These are phyloP conservation scores for Kluyveromyces lactis DNA, from an alignment of 805 yeast species.

Conservation along the genomic window DNA sequence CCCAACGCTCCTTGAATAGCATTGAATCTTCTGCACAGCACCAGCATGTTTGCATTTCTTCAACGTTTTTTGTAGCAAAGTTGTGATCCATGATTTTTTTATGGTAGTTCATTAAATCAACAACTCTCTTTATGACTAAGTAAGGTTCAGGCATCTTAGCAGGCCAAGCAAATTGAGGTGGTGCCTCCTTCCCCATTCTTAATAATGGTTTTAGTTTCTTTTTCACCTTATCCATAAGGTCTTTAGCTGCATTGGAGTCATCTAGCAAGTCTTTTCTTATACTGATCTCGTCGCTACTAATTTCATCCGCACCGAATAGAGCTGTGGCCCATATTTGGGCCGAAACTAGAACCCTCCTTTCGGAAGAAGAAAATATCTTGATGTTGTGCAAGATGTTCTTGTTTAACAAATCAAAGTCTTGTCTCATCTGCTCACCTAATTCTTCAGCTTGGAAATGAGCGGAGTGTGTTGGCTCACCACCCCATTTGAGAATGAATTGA, in stretches of 20 bases:
- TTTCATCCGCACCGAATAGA: constrained; percentile 57
- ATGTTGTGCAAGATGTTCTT: constrained; percentile 79
- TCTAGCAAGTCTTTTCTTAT: constrained; percentile 87
- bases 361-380: constrained; percentile 83
- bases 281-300: constrained; percentile 70
- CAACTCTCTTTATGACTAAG: constrained; percentile 85
- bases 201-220: constrained; percentile 90
- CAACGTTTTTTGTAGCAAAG: constrained; percentile 57
- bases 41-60: constrained; percentile 72
- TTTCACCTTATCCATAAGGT: constrained; percentile 94
- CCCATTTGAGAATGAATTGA: constrained; percentile 95
- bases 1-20: constrained; percentile 94
- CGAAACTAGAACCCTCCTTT: constrained; percentile 87
- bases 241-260: constrained; percentile 97
- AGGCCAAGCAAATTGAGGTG: constrained; percentile 98
- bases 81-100: constrained; percentile 75
- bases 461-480: constrained; percentile 98
- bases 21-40: constrained; percentile 94
- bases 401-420: constrained; percentile 80
- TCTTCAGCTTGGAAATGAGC: constrained; percentile 92
- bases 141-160: constrained; percentile 97
- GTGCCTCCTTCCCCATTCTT: constrained; percentile 94
- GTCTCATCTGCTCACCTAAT: constrained; percentile 92
- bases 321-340: constrained; percentile 84
- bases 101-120: constrained; percentile 91